Evolutionary conservation across 1,284 basidiomycete species (phyloP), one percentile per base, ranked within the genome.

Genomic region (Sporisorium sorghi): DNA sequence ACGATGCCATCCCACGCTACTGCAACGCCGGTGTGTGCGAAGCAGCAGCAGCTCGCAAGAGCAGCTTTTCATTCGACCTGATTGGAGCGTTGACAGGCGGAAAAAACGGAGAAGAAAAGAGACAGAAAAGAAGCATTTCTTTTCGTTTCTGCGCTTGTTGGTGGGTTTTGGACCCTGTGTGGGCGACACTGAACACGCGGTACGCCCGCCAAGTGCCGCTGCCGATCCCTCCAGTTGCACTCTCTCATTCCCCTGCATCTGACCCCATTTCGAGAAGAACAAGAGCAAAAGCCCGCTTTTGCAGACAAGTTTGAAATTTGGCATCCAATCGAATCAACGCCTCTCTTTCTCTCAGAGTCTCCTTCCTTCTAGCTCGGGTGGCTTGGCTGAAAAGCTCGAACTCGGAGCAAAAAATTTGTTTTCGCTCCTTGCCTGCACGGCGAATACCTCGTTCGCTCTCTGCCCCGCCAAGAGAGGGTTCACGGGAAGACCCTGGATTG

Each of bases 401-500:
- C n/a, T n/a, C n/a, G n/a, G n/a, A 37, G 17, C 35, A 17, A 24
- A n/a, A 47, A 26, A 5, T 30, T 47, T 19, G 24, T 26, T 30
- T 30, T 30, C 11, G 30, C 6, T 30, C 30, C 11, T 30, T 30
- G 26, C 5, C 46, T 47, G 30, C 46, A 47, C 19, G 19, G 40
- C 35, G 14, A 37, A 37, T 37, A 37, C 35, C 40, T 43, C 19
- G 40, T 23, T 44, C n/a, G 9, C 32, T 12, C 1, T 49, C 11
- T 17, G 6, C 44, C 49, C 33, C 33, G 35, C 23, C 33, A 28
- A 50, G n/a, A 39, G 35, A 35, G 49, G 33, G 32, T 26, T 39
- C 21, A 50, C n/a, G n/a, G n/a, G n/a, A n/a, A 23, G 49, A 50
- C 49, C 49, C 49, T 50, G 49, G 21, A 40, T 40, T 19, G 6